Conservation (phyloP, 805 yeast genomes). For the Ogataea parapolymorpha region DNA sequence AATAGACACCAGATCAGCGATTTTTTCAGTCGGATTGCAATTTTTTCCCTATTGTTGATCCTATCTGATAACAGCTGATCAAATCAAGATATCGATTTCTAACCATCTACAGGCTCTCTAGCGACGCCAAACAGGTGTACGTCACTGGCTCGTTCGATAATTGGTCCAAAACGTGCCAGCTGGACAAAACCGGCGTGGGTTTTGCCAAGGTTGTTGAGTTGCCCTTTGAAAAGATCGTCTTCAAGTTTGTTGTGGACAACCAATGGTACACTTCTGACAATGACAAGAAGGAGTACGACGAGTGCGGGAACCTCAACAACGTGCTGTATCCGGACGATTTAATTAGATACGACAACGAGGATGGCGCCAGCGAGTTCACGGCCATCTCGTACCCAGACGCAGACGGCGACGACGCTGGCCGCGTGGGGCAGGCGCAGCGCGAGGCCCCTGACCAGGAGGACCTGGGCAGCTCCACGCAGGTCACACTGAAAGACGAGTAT, state of each 20-base stretch:
- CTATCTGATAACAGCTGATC: conserved; percentile 1
- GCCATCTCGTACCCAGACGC: conserved; percentile 31
- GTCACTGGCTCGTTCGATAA: conserved; percentile 61
- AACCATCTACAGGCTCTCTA: conserved; percentile 29
- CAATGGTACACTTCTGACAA: conserved; percentile 44
- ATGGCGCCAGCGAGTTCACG: conserved; percentile 32
- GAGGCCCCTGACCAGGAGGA: conserved; percentile 17
- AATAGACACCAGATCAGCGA: no score
- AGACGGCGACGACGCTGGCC: conserved; percentile 15
- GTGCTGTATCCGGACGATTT: conserved; percentile 38
- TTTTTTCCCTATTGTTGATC: not conserved
- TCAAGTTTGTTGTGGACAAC: conserved; percentile 60
- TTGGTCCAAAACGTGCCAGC: conserved; percentile 47
- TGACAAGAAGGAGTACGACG: conserved; percentile 40
- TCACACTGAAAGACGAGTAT: conserved; percentile 26
- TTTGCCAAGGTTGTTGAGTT: conserved; percentile 44
- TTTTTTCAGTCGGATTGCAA: no score
- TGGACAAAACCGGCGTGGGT: conserved; percentile 37
- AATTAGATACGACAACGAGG: conserved; percentile 15
- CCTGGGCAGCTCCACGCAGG: conserved; percentile 25
- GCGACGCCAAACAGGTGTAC: conserved; percentile 38
- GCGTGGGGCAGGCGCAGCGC: conserved; percentile 6
- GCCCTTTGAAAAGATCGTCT: conserved; percentile 39
- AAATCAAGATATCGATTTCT: not conserved
- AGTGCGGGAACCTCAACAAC: conserved; percentile 50